Evolutionary conservation across 75 land plant species (phyloP), one percentile per base, ranked within the genome.

Genomic region (Sequoiadendron giganteum): DNA sequence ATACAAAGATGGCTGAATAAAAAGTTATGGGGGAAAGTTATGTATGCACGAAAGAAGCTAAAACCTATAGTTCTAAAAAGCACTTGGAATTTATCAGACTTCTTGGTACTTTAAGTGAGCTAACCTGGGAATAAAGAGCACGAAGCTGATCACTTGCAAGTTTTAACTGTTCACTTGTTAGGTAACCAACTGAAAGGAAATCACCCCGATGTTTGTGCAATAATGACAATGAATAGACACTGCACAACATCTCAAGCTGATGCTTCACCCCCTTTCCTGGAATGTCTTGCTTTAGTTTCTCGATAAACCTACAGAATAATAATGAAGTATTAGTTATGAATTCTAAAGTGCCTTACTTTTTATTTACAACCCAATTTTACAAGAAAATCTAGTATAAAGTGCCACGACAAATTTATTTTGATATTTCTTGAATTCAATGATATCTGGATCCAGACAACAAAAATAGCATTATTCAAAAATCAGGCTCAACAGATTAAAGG

Each of bases 81-180:
- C 83, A 80, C 10, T 80, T 40, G 28, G 10, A n/a, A 80, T 80
- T 1, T 10, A 84, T 36, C 13, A 52, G 36, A 30, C 32, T 28
- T 48, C 49, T 84, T 73, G 38, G 77, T 34, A 49, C 28, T 83
- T 47, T 16, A 52, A 83, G 54, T 54, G 13, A 54, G 65, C 80
- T 47, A 49, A 92, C 93, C 92, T 89, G 76, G 14, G 92, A 85
- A 89, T 92, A 92, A 42, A 96, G 91, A 43, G 86, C 86, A 85
- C 96, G 88, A 21, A 96, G 95, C 88, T 92, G 93, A 7, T 93
- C 93, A 87, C 92, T 93, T n/a, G 98, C 99, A 21, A 96, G 91
- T 76, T 89, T 78, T 36, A 88, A 91, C 85, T 97, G 99, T 88
- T 95, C 92, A 11, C 93, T 86, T 11, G 93, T 93, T 82, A 96